Evolutionary conservation across 345 rosid genomes (phyloP), one percentile per base, ranked within the genome.

Genomic region (Geranium rotundifolium): DNA sequence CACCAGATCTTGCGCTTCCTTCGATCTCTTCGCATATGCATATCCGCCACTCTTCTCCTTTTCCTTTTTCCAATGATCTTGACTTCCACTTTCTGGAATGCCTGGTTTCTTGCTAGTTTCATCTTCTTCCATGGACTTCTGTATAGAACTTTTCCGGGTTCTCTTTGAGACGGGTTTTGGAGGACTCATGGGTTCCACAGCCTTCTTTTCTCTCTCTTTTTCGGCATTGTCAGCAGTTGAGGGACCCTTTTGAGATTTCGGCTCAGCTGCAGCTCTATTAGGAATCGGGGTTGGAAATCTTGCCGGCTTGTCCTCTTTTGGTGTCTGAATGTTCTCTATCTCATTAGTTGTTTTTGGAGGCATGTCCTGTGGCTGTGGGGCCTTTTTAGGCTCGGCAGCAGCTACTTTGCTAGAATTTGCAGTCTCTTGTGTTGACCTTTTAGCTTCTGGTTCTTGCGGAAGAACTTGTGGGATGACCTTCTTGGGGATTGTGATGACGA

Each of bases 401-500:
- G 31, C 2, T 57, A 30, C 15, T 34, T 34, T 5, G 60, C 14
- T 27, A 20, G 59, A 18, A 57, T 13, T 57, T 5, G 59, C 9
- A 13, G 59, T 14, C 19, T 57, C 15, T 57, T 57, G 18, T 57
- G 59, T 19, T 57, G 59, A 10, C 59, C 19, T 57, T 0, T 13
- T 19, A 7, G 59, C 29, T 18, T 57, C 59, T 18, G 29, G 8
- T 13, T 18, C 27, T 57, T 57, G 9, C 0, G 60, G 15, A 57
- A 12, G 19, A 20, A 19, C 60, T n/a, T 20, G 29, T 17, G 60
- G 4, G 17, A 57, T 57, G 13, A 46, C 52, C 52, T 57, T 29
- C 60, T 57, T 57, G 29, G 68, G 34, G 5, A 65, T 20, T 57
- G 61, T 65, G 69, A 65, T 59, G 29, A 34, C 20, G 31, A 65